Evolutionary conservation across 1,284 basidiomycete species (phyloP).

Genomic region (Sanghuangporus sanghuang): DNA sequence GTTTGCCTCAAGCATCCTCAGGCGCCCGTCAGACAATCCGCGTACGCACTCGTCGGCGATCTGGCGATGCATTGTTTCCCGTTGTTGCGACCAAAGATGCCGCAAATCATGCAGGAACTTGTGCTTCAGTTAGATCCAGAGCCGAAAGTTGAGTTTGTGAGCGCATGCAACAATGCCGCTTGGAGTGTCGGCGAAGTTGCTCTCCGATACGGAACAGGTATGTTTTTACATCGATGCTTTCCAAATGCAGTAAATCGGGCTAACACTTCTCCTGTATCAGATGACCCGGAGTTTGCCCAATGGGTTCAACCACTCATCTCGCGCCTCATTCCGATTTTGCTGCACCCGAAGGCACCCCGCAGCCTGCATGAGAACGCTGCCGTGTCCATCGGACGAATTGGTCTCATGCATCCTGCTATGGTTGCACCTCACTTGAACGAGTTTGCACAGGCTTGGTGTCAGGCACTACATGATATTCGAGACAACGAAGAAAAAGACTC

Average conservation of each 20-base stretch:
- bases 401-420: constrained; percentile 83
- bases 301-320: constrained; percentile 86
- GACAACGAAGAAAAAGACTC: constrained; percentile 99
- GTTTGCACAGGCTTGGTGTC: constrained; percentile 96
- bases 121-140: constrained; percentile 89
- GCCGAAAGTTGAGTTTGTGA: constrained; percentile 87
- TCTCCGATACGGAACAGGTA: constrained; percentile 75
- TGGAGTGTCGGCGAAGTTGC: constrained; percentile 99
- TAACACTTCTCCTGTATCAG: constrained; percentile 29
- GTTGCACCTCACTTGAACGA: constrained; percentile 89
- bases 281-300: constrained; percentile 80
- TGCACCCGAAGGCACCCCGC: constrained; percentile 89
- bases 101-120: constrained; percentile 86
- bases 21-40: constrained; percentile 92
- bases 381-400: constrained; percentile 97
- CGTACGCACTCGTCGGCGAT: constrained; percentile 96
- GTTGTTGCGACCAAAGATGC: constrained; percentile 80
- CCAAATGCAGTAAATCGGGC: constrained; percentile 1
- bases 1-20: constrained; percentile 92
- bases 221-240: constrained; percentile 22
- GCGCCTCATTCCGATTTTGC: constrained; percentile 87
- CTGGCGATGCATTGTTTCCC: constrained; percentile 94
- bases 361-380: constrained; percentile 97
- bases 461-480: constrained; percentile 95
- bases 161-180: constrained; percentile 99